These are phyloP conservation scores for Wolfiporia cocos DNA, from an alignment of 1,284 basidiomycete genomes.

Conservation along the genomic window DNA sequence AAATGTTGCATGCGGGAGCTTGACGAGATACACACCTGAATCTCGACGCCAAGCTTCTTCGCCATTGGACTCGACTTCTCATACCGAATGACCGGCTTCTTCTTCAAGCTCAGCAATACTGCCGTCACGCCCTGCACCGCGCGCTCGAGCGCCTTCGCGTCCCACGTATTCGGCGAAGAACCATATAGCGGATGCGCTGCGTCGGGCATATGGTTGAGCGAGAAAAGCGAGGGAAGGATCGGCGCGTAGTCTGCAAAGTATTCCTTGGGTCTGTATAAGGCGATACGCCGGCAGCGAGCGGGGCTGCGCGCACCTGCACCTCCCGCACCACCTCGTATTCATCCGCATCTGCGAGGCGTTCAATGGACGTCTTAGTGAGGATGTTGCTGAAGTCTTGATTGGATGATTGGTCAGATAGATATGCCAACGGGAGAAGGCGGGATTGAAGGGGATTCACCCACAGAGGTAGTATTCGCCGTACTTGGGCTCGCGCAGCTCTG, in stretches of 20 bases:
- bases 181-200: conserved; percentile 61
- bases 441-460: conserved; percentile 47
- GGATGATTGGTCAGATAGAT: too few relatives aligned
- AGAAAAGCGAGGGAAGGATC: conserved; percentile 83
- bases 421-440: too few relatives aligned
- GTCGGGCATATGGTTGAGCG: conserved; percentile 75
- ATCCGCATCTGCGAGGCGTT: conserved; percentile 90
- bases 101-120: conserved; percentile 90
- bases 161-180: conserved; percentile 58
- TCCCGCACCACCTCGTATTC: conserved; percentile 96
- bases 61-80: conserved; percentile 93
- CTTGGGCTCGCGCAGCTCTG: conserved; percentile 84
- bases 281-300: conserved; percentile 3
- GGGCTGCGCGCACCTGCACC: conserved; percentile 68
- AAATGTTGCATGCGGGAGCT: too few relatives aligned
- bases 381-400: conserved; percentile 93
- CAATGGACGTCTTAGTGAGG: conserved; percentile 86
- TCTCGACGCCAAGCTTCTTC: conserved; percentile 81
- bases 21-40: conserved; percentile 54
- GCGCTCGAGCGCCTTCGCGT: conserved; percentile 71
- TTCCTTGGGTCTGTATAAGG: conserved; percentile 52
- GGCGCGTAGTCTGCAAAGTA: conserved; percentile 95
- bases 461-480: conserved; percentile 98
- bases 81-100: conserved; percentile 92
- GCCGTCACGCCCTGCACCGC: conserved; percentile 83